Percentiles rank a stretch among this genome's conserved stretches.
Conservation (phyloP, 164 flowering plant genomes). For the Nymphaea colorata region DNA sequence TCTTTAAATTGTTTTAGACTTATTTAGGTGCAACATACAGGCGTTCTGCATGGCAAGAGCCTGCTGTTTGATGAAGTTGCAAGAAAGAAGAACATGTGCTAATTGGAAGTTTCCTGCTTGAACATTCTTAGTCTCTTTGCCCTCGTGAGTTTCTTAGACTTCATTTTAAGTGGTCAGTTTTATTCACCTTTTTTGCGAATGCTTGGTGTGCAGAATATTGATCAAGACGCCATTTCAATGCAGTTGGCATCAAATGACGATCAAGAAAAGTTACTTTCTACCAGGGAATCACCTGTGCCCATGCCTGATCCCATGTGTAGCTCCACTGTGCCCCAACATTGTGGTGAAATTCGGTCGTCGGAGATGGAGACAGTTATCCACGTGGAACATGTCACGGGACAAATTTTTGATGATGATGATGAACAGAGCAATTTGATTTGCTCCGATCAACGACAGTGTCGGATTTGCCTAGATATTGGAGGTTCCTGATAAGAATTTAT, state of each 20-base stretch:
- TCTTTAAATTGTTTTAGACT: neutral
- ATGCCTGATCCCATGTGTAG: conserved; percentile 11
- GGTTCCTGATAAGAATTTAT: conserved; percentile 16
- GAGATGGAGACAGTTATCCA: conserved; percentile 27
- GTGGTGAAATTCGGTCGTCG: conserved; percentile 53
- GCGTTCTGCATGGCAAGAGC: neutral
- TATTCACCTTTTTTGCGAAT: neutral
- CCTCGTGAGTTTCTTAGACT: neutral
- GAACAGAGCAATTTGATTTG: conserved; percentile 41
- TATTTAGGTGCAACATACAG: neutral
- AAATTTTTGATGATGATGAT: conserved; percentile 28
- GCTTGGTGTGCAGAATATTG: neutral
- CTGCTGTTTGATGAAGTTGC: neutral
- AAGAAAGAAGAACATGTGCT: no score
- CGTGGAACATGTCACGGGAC: conserved; percentile 18
- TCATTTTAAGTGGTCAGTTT: neutral
- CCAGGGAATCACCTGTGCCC: conserved; percentile 59
- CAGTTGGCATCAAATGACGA: conserved; percentile 52
- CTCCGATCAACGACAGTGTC: conserved; percentile 75
- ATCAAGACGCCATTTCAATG: conserved; percentile 22
- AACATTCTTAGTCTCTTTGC: neutral
- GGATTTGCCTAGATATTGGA: conserved; percentile 94
- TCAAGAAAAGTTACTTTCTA: conserved; percentile 36
- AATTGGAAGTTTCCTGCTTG: neutral
- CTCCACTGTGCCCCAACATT: conserved; percentile 31